phyloP scores from a whole-genome alignment of 208 protist species.

The Crithidia brevicula region DNA sequence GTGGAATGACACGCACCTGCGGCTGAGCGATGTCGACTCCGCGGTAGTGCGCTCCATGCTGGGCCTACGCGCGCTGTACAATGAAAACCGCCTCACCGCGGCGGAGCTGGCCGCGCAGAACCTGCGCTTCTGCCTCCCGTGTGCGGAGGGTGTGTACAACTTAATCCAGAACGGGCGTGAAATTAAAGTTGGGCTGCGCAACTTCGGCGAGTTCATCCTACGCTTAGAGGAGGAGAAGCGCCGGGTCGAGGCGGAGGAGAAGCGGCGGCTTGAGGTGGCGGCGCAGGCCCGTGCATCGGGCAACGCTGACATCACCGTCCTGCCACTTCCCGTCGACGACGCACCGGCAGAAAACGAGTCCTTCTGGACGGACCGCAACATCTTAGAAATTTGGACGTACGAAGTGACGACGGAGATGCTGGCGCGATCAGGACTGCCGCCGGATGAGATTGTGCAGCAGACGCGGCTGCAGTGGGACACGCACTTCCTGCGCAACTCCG shows the following conservation, averaged over 20 bases:
- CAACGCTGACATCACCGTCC: neutral
- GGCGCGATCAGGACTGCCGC: constrained; percentile 28
- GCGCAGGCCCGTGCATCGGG: neutral
- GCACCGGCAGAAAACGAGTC: neutral
- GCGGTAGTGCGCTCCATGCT: constrained; percentile 33
- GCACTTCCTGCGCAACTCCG: constrained; percentile 21
- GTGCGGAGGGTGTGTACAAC: constrained; percentile 32
- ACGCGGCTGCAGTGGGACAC: constrained; percentile 38
- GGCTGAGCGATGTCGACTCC: constrained; percentile 16
- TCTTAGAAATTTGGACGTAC: constrained; percentile 37
- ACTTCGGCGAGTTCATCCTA: constrained; percentile 46
- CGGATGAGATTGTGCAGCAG: constrained; percentile 34
- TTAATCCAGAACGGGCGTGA: constrained; percentile 52
- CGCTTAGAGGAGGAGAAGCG: constrained; percentile 38
- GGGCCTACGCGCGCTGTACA: constrained; percentile 16
- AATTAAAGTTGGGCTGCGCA: constrained; percentile 41
- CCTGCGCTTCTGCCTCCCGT: constrained; percentile 42
- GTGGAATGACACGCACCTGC: constrained; percentile 24
- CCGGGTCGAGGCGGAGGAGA: constrained; percentile 14
- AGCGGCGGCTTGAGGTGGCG: constrained; percentile 14
- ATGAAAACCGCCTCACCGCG: constrained; percentile 29
- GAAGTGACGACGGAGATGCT: constrained; percentile 28
- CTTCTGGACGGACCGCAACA: constrained; percentile 30
- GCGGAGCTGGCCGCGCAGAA: constrained; percentile 29
- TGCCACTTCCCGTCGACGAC: neutral